Conservation (phyloP, 2,329 filamentous ascomycete genomes). For the Aspergillus sp. region DNA sequence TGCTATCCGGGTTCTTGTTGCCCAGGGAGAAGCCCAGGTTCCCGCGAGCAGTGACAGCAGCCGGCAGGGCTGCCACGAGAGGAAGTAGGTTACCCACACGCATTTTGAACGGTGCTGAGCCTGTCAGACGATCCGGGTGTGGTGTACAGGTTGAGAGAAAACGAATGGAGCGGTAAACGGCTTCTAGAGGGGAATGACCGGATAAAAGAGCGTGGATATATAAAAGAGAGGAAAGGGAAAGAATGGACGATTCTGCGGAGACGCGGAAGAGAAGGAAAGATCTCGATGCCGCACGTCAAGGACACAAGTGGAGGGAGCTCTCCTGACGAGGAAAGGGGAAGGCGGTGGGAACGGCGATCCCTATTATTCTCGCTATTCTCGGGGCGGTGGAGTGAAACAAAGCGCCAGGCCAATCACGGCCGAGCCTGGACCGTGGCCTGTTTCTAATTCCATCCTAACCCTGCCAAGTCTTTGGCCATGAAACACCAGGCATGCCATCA, state of each 20-base stretch:
- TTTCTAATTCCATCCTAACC: neutral
- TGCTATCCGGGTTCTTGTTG: conserved; percentile 51
- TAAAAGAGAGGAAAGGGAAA: neutral
- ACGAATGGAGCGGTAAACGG: conserved; percentile 1
- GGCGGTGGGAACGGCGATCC: conserved; percentile 6
- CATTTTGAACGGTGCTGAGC: conserved; percentile 38
- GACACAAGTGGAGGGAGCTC: conserved; percentile 3
- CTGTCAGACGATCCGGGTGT: no score
- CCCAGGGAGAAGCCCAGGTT: conserved; percentile 58
- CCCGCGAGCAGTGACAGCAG: conserved; percentile 41
- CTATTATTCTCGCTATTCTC: conserved; percentile 8
- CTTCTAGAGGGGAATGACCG: conserved; percentile 1
- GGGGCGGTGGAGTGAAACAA: conserved; percentile 5
- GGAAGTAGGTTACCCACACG: conserved; percentile 34
- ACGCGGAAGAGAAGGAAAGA: conserved; percentile 4
- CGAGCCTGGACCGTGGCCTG: neutral
- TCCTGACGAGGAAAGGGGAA: no score
- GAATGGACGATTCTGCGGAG: conserved; percentile 3
- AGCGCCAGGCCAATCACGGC: neutral
- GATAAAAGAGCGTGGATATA: conserved; percentile 1
- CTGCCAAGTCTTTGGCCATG: no score
- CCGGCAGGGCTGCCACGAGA: conserved; percentile 36
- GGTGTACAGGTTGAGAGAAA: neutral
- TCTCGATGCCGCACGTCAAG: conserved; percentile 4
- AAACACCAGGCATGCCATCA: no score